Conservation (phyloP, 257 asterid genomes). For the Eustoma russellianum region DNA sequence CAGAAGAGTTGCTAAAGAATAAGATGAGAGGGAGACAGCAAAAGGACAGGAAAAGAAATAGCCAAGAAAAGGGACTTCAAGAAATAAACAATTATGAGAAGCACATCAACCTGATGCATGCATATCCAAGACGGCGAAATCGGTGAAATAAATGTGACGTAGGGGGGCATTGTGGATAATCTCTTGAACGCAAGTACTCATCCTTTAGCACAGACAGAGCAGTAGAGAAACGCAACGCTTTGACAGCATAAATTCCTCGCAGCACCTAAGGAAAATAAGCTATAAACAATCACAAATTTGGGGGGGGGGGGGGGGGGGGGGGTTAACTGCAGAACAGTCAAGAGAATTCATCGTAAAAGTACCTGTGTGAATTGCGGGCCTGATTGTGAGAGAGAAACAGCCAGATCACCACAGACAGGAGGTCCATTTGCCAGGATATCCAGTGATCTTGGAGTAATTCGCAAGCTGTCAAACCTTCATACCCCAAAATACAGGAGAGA, state of each 20-base stretch:
- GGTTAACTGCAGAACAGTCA: constrained; percentile 1
- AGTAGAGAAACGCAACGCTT: constrained; percentile 96
- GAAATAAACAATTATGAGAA: not conserved
- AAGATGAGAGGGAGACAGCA: not conserved
- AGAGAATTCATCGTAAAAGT: constrained; percentile 1
- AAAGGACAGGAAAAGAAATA: not conserved
- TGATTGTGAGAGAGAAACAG: constrained; percentile 93
- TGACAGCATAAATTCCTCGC: constrained; percentile 88
- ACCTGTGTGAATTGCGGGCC: constrained; percentile 99
- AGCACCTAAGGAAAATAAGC: constrained; percentile 48
- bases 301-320: too few species aligned
- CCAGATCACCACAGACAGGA: constrained; percentile 99
- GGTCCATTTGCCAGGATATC: constrained; percentile 96
- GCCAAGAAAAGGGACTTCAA: not conserved
- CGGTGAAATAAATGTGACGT: constrained; percentile 96
- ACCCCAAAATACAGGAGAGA: constrained; percentile 15
- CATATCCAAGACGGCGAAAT: constrained; percentile 97
- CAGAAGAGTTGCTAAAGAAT: not conserved
- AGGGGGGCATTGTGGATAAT: constrained; percentile 96
- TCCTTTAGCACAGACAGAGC: constrained; percentile 93
- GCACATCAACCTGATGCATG: constrained; percentile 64
- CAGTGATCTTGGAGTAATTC: constrained; percentile 97
- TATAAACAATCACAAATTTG: constrained; percentile 9
- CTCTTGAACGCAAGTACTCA: constrained; percentile 93
- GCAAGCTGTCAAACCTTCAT: constrained; percentile 94